Conservation (phyloP, 2,329 filamentous ascomycete genomes). For the Sordariomycetes sp. region DNA sequence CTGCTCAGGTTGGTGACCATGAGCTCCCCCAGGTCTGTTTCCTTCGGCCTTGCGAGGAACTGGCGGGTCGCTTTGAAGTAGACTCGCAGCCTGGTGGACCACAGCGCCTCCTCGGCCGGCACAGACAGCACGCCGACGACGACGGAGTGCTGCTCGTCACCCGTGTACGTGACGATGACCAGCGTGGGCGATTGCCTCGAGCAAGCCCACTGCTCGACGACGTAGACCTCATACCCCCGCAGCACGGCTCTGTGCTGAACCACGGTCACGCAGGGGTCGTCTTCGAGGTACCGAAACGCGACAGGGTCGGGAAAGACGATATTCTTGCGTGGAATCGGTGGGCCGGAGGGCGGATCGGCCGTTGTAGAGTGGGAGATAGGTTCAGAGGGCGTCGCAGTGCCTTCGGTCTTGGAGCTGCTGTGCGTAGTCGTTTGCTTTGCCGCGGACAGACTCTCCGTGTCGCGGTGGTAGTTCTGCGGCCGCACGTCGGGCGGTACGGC, state of each 20-base stretch:
- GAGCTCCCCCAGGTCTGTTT: slow-evolving; percentile 72
- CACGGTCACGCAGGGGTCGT: slow-evolving; percentile 68
- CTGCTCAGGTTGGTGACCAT: slow-evolving; percentile 92
- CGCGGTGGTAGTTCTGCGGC: slow-evolving; percentile 9
- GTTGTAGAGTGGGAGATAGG: background rate
- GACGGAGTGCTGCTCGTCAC: slow-evolving; percentile 71
- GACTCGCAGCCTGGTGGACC: slow-evolving; percentile 69
- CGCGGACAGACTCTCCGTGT: slow-evolving; percentile 13
- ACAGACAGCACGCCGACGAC: slow-evolving; percentile 73
- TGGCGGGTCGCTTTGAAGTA: slow-evolving; percentile 84
- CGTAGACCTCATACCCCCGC: slow-evolving; percentile 81
- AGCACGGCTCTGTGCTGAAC: slow-evolving; percentile 63
- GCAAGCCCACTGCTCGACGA: slow-evolving; percentile 97
- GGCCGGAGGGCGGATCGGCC: slow-evolving; percentile 6
- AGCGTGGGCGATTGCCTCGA: slow-evolving; percentile 85
- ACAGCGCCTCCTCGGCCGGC: slow-evolving; percentile 67
- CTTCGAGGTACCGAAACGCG: slow-evolving; percentile 67
- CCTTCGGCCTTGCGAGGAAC: slow-evolving; percentile 74
- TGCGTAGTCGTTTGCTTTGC: slow-evolving; percentile 9
- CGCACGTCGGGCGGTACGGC: slow-evolving; percentile 19
- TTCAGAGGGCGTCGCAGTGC: slow-evolving; percentile 9
- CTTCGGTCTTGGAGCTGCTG: slow-evolving; percentile 12
- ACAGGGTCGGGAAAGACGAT: slow-evolving; percentile 51
- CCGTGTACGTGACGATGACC: slow-evolving; percentile 87
- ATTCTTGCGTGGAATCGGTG: slow-evolving; percentile 26